Percentiles rank a stretch among this genome's conserved stretches.
phyloP scores from a whole-genome alignment of 1,139 yeast species.

The Magnusiomyces suaveolens region DNA sequence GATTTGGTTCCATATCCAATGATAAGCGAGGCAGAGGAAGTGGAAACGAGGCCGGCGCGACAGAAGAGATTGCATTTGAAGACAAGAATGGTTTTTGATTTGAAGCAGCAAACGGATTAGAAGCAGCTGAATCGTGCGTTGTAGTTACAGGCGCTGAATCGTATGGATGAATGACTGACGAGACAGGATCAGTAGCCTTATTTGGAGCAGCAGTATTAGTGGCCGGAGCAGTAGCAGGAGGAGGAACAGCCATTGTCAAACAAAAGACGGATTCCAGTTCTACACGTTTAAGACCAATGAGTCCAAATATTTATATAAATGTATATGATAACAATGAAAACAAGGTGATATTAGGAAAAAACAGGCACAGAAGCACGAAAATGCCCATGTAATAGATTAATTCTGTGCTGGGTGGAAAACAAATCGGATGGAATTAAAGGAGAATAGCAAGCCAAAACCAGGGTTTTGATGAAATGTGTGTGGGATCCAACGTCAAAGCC shows the following conservation, averaged over 20 bases:
- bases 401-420: background rate
- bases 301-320: no score
- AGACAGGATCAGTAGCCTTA: background rate
- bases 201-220: background rate
- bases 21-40: constrained; percentile 1
- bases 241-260: background rate
- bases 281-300: no score
- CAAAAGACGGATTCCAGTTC: no score
- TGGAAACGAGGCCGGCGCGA: background rate
- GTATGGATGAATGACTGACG: no score
- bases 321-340: background rate
- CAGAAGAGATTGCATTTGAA: background rate
- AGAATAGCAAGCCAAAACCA: background rate
- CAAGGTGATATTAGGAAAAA: no score
- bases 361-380: no score
- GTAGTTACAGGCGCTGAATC: background rate
- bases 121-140: background rate
- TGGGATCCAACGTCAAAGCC: no score
- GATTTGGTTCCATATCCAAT: constrained; percentile 84
- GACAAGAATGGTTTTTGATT: background rate
- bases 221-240: background rate
- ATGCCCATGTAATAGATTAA: no score
- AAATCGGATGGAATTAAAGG: background rate
- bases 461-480: background rate
- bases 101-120: background rate